These are phyloP conservation scores for Patellifolia procumbens DNA, from an alignment of 179 eudicot genomes.

Conservation along the genomic window DNA sequence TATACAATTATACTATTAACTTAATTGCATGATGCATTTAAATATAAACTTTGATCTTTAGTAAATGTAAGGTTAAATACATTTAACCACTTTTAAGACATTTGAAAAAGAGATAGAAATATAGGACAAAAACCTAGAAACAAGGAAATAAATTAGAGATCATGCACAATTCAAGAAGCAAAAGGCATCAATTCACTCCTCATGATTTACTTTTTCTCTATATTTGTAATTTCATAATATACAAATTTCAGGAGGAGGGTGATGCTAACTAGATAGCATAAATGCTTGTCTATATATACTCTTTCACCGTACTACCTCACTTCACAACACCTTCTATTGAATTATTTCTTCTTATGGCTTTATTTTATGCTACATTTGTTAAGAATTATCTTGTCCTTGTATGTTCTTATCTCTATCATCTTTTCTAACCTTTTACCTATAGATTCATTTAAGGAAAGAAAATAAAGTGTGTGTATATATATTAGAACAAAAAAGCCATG, in stretches of 20 bases:
- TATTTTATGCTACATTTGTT: background rate
- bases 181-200: background rate
- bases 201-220: slow-evolving; percentile 8
- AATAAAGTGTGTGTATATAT: background rate
- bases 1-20: too few relatives aligned
- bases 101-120: background rate
- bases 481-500: slow-evolving; percentile 4
- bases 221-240: slow-evolving; percentile 1
- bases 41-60: too few relatives aligned
- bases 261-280: background rate
- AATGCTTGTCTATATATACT: slow-evolving; percentile 13
- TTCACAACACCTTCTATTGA: background rate
- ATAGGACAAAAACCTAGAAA: background rate
- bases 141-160: slow-evolving; percentile 11
- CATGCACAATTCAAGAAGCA: slow-evolving; percentile 9
- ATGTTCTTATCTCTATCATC: background rate
- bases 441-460: background rate
- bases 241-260: background rate
- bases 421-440: background rate
- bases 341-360: background rate
- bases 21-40: too few relatives aligned
- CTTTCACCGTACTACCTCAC: background rate
- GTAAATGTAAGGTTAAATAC: too few relatives aligned
- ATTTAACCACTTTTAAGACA: background rate
- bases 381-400: background rate